phyloP scores from a whole-genome alignment of 345 rosid genomes.

The Sisymbrium irio region DNA sequence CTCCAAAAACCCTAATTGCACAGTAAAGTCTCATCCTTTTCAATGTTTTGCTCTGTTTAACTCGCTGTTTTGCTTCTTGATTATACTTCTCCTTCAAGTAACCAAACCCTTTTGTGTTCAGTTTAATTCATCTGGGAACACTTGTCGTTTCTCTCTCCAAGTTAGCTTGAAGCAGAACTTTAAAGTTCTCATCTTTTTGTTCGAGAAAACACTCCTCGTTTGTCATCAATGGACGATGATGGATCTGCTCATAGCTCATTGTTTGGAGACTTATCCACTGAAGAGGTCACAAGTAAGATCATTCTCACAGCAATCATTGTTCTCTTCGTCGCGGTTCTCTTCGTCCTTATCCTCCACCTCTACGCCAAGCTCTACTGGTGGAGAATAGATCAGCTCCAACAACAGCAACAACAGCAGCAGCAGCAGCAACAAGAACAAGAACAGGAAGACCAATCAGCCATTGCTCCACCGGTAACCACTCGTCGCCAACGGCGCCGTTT shows the following conservation, averaged over 20 bases:
- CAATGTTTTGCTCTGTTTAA: not conserved
- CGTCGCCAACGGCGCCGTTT: constrained; percentile 61
- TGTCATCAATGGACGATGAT: constrained; percentile 43
- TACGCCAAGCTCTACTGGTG: constrained; percentile 93
- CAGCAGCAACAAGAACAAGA: constrained; percentile 4
- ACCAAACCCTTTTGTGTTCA: constrained; percentile 8
- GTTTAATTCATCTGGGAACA: constrained; percentile 11
- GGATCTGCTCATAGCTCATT: constrained; percentile 25
- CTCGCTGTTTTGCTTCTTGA: not conserved
- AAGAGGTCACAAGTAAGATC: constrained; percentile 63
- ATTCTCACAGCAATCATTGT: constrained; percentile 62
- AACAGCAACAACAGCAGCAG: constrained; percentile 24
- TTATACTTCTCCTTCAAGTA: not conserved
- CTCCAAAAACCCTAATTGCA: constrained; percentile 20
- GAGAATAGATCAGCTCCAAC: constrained; percentile 55
- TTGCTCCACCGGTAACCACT: constrained; percentile 26
- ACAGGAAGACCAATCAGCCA: not conserved
- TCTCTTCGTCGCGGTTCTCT: constrained; percentile 56
- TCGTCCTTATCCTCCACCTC: constrained; percentile 73
- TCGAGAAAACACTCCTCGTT: not conserved
- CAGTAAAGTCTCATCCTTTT: not conserved
- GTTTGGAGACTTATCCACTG: constrained; percentile 40
- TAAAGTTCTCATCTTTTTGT: constrained; percentile 5
- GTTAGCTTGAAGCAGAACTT: not conserved
- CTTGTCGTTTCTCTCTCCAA: not conserved